These are phyloP conservation scores for Penicillium waksmanii DNA, from an alignment of 495 filamentous ascomycete species.

Conservation along the genomic window DNA sequence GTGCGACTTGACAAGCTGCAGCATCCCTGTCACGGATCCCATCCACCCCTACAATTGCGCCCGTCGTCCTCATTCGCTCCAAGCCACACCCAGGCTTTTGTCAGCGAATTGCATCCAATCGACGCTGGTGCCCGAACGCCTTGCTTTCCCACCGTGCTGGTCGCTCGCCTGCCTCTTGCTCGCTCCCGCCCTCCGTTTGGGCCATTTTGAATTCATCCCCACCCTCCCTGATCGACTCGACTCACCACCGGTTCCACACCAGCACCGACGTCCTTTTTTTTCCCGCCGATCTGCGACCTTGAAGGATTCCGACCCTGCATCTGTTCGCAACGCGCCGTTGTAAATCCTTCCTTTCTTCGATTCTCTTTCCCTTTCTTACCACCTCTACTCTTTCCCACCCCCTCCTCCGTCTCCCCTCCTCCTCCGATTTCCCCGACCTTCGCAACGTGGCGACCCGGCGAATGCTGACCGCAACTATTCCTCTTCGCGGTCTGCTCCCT, in stretches of 20 bases:
- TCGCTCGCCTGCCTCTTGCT: constrained; percentile 22
- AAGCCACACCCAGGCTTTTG: constrained; percentile 36
- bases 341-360: constrained; percentile 7
- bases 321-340: constrained; percentile 8
- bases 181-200: constrained; percentile 28
- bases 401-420: not conserved
- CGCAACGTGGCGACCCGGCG: constrained; percentile 28
- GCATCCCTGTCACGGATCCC: constrained; percentile 48
- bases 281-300: constrained; percentile 22
- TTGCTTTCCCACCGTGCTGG: constrained; percentile 42
- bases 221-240: constrained; percentile 38
- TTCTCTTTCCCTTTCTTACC: not conserved
- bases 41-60: constrained; percentile 31
- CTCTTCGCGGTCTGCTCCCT: constrained; percentile 44
- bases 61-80: constrained; percentile 34
- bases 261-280: constrained; percentile 31
- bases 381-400: not conserved
- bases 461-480: constrained; percentile 44
- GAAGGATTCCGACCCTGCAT: constrained; percentile 13
- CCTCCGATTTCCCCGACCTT: constrained; percentile 6
- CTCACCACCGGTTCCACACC: constrained; percentile 32
- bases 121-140: constrained; percentile 49
- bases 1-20: constrained; percentile 40
- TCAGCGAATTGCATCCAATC: constrained; percentile 38
- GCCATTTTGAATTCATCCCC: constrained; percentile 33